Evolutionary conservation across 1,284 basidiomycete species (phyloP).

Genomic region (Cryptococcus sp.): DNA sequence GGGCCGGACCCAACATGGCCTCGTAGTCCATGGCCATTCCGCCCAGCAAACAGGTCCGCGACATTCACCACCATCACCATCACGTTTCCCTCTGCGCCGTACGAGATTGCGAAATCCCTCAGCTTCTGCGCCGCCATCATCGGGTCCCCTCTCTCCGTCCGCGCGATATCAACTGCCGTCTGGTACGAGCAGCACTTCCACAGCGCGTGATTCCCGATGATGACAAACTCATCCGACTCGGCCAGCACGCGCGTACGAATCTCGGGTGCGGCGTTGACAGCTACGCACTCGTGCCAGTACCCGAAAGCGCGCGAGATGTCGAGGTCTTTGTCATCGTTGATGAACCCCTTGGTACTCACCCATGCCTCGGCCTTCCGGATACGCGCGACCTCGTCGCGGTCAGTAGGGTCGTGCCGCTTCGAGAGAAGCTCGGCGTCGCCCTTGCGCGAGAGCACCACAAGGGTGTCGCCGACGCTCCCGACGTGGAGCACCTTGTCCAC

Average conservation of each 20-base stretch:
- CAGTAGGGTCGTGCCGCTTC: slow-evolving; percentile 84
- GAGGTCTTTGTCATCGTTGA: slow-evolving; percentile 77
- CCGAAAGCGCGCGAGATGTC: slow-evolving; percentile 92
- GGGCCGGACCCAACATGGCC: slow-evolving; percentile 51
- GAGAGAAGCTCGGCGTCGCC: slow-evolving; percentile 76
- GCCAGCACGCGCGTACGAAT: slow-evolving; percentile 68
- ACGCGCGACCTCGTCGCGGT: slow-evolving; percentile 75
- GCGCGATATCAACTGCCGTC: slow-evolving; percentile 94
- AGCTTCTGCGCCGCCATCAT: slow-evolving; percentile 98
- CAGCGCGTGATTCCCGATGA: slow-evolving; percentile 86
- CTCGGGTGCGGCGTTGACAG: slow-evolving; percentile 85
- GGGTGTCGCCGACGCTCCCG: slow-evolving; percentile 84
- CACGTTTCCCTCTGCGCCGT: slow-evolving; percentile 87
- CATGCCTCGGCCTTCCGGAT: slow-evolving; percentile 92
- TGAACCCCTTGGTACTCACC: slow-evolving; percentile 88
- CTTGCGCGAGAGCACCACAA: slow-evolving; percentile 81
- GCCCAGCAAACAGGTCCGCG: slow-evolving; percentile 67
- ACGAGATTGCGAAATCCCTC: slow-evolving; percentile 93
- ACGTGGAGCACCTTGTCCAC: slow-evolving; percentile 76
- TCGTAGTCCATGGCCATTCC: slow-evolving; percentile 47
- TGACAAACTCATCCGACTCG: slow-evolving; percentile 92
- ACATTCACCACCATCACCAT: slow-evolving; percentile 98
- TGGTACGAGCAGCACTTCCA: slow-evolving; percentile 96
- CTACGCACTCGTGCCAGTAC: slow-evolving; percentile 84
- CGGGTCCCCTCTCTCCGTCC: slow-evolving; percentile 77